A percentile compares a stretch with the other conserved stretches of the same genome.
phyloP scores from a whole-genome alignment of 176 grass and related monocot genomes.

The Raddia guianensis region DNA sequence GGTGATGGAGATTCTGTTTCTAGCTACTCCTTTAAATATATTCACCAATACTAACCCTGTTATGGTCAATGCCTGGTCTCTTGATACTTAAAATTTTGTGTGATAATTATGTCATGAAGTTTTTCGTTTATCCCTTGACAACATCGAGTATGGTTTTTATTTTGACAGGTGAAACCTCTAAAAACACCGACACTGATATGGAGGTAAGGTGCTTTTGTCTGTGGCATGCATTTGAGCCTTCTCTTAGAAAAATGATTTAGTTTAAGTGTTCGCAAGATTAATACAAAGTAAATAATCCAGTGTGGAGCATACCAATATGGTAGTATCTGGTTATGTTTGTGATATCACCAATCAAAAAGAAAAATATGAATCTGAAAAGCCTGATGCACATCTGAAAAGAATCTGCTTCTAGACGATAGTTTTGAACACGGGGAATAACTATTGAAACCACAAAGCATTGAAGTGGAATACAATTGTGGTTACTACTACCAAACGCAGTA shows the following conservation, averaged over 20 bases:
- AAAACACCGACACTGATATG: constrained; percentile 41
- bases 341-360: neutral
- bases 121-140: neutral
- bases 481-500: neutral
- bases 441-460: neutral
- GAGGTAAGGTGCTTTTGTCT: constrained; percentile 27
- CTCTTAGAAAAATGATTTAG: constrained; percentile 20
- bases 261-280: neutral
- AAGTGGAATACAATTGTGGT: neutral
- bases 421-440: constrained; percentile 14
- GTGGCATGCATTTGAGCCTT: neutral
- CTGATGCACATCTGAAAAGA: constrained; percentile 4
- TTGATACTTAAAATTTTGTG: neutral
- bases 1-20: neutral
- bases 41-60: constrained; percentile 2
- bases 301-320: constrained; percentile 3
- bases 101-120: neutral
- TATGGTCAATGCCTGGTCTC: constrained; percentile 1
- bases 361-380: neutral
- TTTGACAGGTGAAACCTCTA: constrained; percentile 50
- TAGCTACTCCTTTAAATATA: neutral
- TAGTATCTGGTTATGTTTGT: neutral
- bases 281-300: neutral
- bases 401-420: neutral
- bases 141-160: constrained; percentile 10